Percentiles rank a stretch among this genome's conserved stretches.
phyloP scores from a whole-genome alignment of 225 moss, liverwort and hornwort species.

The Neckera pumila region DNA sequence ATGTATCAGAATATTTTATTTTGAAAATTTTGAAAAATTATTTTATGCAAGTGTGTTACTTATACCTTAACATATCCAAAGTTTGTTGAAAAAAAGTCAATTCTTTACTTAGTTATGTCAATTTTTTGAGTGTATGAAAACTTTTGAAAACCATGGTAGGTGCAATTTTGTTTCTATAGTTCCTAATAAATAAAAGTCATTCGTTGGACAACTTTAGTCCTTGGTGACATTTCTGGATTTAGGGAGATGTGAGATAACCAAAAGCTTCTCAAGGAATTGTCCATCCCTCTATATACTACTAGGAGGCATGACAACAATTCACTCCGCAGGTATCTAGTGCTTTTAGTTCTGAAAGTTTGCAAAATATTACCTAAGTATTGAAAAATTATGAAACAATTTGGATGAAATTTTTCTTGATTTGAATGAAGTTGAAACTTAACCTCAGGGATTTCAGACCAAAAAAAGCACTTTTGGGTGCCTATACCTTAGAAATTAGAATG shows the following conservation, averaged over 20 bases:
- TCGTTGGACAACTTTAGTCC: not conserved
- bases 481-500: not conserved
- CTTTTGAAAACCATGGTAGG: rapidly evolving
- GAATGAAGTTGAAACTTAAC: not conserved
- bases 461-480: rapidly evolving
- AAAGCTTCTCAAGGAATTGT: not conserved
- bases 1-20: too few species aligned
- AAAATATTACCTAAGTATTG: not conserved
- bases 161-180: too few species aligned
- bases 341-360: not conserved
- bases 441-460: not conserved
- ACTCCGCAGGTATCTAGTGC: rapidly evolving
- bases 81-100: not conserved
- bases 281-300: not conserved
- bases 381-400: not conserved
- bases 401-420: not conserved
- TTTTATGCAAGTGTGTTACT: not conserved
- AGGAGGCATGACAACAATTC: rapidly evolving
- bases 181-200: not conserved
- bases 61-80: not conserved
- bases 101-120: not conserved
- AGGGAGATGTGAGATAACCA: rapidly evolving
- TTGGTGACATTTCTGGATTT: rapidly evolving
- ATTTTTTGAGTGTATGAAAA: not conserved
- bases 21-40: too few species aligned